Percentiles rank a stretch among this genome's conserved stretches.
These are phyloP conservation scores for Rehmannia glutinosa DNA, from an alignment of 257 asterid species.

Conservation along the genomic window DNA sequence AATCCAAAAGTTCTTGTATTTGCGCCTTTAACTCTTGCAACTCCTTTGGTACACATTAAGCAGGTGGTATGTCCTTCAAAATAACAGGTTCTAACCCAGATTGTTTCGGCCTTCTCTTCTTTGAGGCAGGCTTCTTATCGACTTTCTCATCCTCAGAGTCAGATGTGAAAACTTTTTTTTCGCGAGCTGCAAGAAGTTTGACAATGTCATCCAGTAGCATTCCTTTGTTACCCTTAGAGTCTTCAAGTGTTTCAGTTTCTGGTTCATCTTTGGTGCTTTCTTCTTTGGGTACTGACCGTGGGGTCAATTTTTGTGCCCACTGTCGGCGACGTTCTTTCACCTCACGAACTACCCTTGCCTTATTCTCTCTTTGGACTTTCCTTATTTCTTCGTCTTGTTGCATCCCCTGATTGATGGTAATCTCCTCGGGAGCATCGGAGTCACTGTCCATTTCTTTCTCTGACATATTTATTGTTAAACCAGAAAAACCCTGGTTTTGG, in stretches of 20 bases:
- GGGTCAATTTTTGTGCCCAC: slow-evolving; percentile 77
- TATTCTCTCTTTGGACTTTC: slow-evolving; percentile 48
- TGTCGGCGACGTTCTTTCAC: slow-evolving; percentile 69
- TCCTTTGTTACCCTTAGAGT: slow-evolving; percentile 36
- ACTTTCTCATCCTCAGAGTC: slow-evolving; percentile 79
- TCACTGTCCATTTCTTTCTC: too few relatives aligned
- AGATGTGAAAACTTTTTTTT: slow-evolving; percentile 74
- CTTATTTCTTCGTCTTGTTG: slow-evolving; percentile 57
- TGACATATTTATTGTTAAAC: too few relatives aligned
- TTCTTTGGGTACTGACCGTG: slow-evolving; percentile 34
- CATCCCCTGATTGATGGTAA: slow-evolving; percentile 70
- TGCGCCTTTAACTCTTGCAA: too few relatives aligned
- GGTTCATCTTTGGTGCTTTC: slow-evolving; percentile 31
- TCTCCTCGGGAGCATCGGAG: too few relatives aligned
- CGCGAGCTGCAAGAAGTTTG: slow-evolving; percentile 61
- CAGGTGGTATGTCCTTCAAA: slow-evolving; percentile 60
- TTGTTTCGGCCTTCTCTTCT: slow-evolving; percentile 52
- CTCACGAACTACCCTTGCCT: slow-evolving; percentile 76
- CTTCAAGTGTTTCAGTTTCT: slow-evolving; percentile 35
- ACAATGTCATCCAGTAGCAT: slow-evolving; percentile 88
- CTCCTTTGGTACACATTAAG: slow-evolving; percentile 64
- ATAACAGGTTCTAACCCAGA: slow-evolving; percentile 69
- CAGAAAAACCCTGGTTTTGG: too few relatives aligned
- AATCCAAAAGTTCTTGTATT: too few relatives aligned
- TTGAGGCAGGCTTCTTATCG: slow-evolving; percentile 47